Evolutionary conservation across 345 rosid species (phyloP).

Genomic region (Garcia nutans): DNA sequence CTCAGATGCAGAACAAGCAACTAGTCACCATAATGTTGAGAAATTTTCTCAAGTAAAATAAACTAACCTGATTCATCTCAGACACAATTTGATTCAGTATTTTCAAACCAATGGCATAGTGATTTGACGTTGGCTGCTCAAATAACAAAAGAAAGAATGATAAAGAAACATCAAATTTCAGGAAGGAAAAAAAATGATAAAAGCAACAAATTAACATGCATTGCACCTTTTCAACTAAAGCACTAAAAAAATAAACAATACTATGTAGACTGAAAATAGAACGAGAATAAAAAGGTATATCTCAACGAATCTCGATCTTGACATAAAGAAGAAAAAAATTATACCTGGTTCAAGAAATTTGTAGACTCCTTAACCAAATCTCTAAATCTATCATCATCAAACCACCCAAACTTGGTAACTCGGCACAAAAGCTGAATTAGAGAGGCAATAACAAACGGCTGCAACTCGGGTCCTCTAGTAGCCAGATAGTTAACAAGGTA

Average conservation of each 20-base stretch:
- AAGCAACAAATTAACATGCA: neutral
- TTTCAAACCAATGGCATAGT: slow-evolving; percentile 91
- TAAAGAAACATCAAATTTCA: neutral
- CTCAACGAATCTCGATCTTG: neutral
- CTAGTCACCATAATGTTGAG: neutral
- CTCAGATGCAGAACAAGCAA: neutral
- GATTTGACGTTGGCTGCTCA: slow-evolving; percentile 77
- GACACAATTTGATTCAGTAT: slow-evolving; percentile 92
- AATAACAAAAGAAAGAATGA: slow-evolving; percentile 2
- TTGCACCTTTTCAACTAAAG: neutral
- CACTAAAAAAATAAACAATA: neutral
- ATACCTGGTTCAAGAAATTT: slow-evolving; percentile 85
- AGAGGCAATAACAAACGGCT: slow-evolving; percentile 78
- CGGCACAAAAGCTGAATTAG: slow-evolving; percentile 89
- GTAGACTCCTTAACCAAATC: slow-evolving; percentile 84
- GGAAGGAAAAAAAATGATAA: neutral
- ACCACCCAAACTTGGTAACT: slow-evolving; percentile 97
- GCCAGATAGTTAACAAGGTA: slow-evolving; percentile 70
- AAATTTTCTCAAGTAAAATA: neutral
- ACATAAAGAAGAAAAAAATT: slow-evolving; percentile 4
- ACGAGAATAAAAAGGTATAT: neutral
- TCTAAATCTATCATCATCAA: slow-evolving; percentile 91
- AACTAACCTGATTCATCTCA: slow-evolving; percentile 96
- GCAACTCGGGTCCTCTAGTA: slow-evolving; percentile 85
- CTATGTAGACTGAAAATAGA: neutral